These are phyloP conservation scores for Saccharomyces uvarum DNA, from an alignment of 1,139 yeast species.

Conservation along the genomic window DNA sequence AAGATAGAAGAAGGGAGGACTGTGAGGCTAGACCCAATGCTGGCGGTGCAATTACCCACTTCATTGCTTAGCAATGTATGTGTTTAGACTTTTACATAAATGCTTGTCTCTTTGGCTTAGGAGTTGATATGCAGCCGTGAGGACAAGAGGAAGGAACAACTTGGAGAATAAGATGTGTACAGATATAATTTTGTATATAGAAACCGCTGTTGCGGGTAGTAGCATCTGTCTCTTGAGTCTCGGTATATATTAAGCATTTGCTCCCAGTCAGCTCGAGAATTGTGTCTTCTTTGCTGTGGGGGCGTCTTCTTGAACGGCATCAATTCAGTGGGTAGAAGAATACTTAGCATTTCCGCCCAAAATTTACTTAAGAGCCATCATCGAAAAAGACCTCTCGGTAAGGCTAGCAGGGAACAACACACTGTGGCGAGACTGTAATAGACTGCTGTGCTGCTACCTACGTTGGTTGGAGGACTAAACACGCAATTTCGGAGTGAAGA, in stretches of 20 bases:
- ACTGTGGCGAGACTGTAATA: neutral
- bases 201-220: neutral
- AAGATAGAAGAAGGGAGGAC: neutral
- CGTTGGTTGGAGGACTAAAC: neutral
- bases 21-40: neutral
- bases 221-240: neutral
- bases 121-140: neutral
- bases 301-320: constrained; percentile 1
- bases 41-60: neutral
- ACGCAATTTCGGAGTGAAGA: neutral
- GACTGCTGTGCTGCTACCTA: neutral
- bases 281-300: neutral
- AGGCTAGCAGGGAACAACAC: neutral
- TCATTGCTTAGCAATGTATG: neutral
- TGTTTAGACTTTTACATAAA: neutral
- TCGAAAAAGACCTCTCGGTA: neutral
- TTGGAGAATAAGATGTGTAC: neutral
- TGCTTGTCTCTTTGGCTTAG: neutral
- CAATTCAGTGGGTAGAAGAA: neutral
- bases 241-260: neutral
- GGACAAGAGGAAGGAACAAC: too few species aligned
- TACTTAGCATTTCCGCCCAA: neutral
- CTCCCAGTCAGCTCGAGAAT: neutral
- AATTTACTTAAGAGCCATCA: neutral
- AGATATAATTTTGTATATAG: neutral